Evolutionary conservation across 2,329 filamentous ascomycete species (phyloP).

Genomic region (Hypoxylon sp.): DNA sequence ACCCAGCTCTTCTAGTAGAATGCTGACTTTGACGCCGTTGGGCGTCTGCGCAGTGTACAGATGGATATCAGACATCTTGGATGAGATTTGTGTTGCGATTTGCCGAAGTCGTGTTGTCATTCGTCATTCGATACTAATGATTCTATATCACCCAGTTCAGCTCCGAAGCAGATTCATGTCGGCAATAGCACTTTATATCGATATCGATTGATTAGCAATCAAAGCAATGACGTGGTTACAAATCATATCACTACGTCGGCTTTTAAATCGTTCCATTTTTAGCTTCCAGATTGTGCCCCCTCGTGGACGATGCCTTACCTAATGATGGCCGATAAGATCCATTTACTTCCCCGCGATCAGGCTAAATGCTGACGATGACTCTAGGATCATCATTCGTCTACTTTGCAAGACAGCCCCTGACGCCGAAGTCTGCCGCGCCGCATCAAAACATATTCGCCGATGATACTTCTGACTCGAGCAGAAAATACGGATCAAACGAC

Average conservation of each 20-base stretch:
- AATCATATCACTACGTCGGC: conserved; percentile 13
- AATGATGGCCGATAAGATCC: neutral
- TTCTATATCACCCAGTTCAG: neutral
- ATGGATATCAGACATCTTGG: conserved; percentile 74
- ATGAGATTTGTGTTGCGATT: conserved; percentile 36
- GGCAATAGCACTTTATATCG: conserved; percentile 15
- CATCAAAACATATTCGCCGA: too few species aligned
- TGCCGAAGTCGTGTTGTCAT: conserved; percentile 32
- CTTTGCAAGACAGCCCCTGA: neutral
- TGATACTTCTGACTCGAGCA: too few species aligned
- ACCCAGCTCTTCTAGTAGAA: conserved; percentile 85
- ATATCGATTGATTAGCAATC: conserved; percentile 32
- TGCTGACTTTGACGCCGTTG: conserved; percentile 91
- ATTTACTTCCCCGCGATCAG: neutral
- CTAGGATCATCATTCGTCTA: neutral
- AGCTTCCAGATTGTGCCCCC: too few species aligned
- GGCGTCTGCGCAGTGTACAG: conserved; percentile 87
- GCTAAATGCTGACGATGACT: too few species aligned
- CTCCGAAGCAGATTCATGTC: neutral
- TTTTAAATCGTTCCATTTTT: neutral
- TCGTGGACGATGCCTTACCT: too few species aligned
- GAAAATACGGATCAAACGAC: too few species aligned
- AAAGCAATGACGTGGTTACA: conserved; percentile 9
- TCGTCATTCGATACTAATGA: neutral
- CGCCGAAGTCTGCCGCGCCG: too few species aligned